phyloP scores from a whole-genome alignment of 108 stramenopile genomes.

The Chaetoceros muelleri region DNA sequence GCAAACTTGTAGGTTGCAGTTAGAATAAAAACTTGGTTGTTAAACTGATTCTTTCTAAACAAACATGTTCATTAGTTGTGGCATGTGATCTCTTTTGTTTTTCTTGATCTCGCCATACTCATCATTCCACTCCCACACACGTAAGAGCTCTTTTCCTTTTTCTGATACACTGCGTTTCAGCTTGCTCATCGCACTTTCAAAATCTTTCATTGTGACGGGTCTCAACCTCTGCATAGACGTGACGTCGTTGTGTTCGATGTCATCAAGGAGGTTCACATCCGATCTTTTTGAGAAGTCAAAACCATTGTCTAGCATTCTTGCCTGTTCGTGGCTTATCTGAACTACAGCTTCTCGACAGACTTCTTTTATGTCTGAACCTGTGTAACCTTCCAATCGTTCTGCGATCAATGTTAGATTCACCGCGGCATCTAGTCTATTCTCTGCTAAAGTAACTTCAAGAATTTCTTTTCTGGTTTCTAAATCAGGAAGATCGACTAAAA shows the following conservation, averaged over 20 bases:
- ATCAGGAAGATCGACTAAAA: slow-evolving; percentile 95
- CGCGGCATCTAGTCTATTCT: slow-evolving; percentile 67
- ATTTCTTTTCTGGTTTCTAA: slow-evolving; percentile 82
- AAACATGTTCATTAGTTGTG: slow-evolving; percentile 85
- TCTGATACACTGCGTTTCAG: slow-evolving; percentile 91
- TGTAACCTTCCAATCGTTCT: slow-evolving; percentile 88
- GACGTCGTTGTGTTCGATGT: neutral
- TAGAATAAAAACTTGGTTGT: neutral
- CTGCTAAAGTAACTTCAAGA: slow-evolving; percentile 80
- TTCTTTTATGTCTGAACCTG: slow-evolving; percentile 95
- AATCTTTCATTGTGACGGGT: slow-evolving; percentile 82
- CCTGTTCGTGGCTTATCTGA: slow-evolving; percentile 92
- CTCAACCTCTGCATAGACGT: slow-evolving; percentile 72
- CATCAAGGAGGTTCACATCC: slow-evolving; percentile 14
- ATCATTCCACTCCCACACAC: slow-evolving; percentile 96
- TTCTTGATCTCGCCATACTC: slow-evolving; percentile 95
- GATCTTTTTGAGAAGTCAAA: slow-evolving; percentile 24
- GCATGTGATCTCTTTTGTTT: slow-evolving; percentile 50
- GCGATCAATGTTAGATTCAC: slow-evolving; percentile 89
- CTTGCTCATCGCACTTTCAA: slow-evolving; percentile 79
- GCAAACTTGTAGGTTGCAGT: too few relatives aligned
- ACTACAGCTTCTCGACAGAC: slow-evolving; percentile 94
- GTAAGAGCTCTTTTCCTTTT: slow-evolving; percentile 81
- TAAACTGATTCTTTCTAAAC: slow-evolving; percentile 23
- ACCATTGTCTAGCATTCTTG: slow-evolving; percentile 67